phyloP scores from a whole-genome alignment of 139 green algal genomes.

The Tetratostichococcus sp. region DNA sequence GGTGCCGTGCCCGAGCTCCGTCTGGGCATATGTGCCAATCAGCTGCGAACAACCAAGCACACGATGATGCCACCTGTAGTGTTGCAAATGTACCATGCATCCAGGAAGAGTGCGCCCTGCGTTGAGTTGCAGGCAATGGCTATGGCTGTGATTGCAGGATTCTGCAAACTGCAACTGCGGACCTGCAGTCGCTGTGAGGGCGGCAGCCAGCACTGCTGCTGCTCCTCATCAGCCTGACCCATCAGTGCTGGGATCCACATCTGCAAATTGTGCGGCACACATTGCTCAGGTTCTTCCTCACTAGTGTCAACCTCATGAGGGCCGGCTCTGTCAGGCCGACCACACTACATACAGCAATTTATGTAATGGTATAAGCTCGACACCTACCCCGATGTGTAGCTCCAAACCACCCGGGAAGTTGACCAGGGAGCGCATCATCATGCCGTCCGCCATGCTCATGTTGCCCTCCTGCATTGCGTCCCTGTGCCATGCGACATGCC shows the following conservation, averaged over 20 bases:
- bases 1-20: constrained; percentile 93
- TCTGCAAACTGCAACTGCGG: too few relatives aligned
- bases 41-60: constrained; percentile 44
- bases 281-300: neutral
- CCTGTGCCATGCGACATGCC: constrained; percentile 31
- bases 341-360: neutral
- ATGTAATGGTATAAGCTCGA: neutral
- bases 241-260: constrained; percentile 96
- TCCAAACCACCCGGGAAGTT: constrained; percentile 83
- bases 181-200: constrained; percentile 52
- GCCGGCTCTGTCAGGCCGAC: too few relatives aligned
- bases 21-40: constrained; percentile 94
- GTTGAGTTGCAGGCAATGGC: too few relatives aligned
- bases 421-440: constrained; percentile 65
- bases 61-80: too few relatives aligned
- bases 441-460: constrained; percentile 71
- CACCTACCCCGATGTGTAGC: constrained; percentile 82
- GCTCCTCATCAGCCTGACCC: constrained; percentile 80
- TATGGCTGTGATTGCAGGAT: too few relatives aligned
- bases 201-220: constrained; percentile 88
- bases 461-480: constrained; percentile 63
- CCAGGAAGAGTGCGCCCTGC: too few relatives aligned
- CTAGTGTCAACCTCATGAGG: too few relatives aligned
- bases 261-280: constrained; percentile 23
- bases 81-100: too few relatives aligned